phyloP scores from a whole-genome alignment of 768 basidiomycete species.

The Glaciozyma martinii region DNA sequence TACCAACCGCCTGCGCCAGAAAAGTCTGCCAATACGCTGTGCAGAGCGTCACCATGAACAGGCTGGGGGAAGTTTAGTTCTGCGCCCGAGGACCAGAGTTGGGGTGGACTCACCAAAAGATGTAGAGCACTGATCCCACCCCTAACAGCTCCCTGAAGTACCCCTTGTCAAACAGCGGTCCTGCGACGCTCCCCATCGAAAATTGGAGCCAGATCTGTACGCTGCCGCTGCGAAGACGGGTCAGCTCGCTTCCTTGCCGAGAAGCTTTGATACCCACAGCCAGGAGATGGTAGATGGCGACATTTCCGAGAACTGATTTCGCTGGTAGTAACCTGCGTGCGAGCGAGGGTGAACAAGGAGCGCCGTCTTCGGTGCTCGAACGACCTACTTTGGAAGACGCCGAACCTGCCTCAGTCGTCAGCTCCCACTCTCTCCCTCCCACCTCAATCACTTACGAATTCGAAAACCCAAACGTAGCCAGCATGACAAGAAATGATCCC shows the following conservation, averaged over 20 bases:
- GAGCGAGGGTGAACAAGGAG: neutral
- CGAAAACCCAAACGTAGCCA: neutral
- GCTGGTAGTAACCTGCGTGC: neutral
- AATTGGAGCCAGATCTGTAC: neutral
- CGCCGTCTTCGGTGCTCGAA: neutral
- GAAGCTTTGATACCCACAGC: neutral
- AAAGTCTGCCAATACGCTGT: neutral
- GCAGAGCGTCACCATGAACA: neutral
- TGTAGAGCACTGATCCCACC: neutral
- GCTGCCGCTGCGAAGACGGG: neutral
- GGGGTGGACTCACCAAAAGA: neutral
- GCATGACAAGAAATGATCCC: neutral
- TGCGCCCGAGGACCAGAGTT: neutral
- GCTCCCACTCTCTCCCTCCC: neutral
- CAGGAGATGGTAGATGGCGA: neutral
- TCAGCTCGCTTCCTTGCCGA: neutral
- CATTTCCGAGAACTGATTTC: neutral
- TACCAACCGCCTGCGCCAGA: neutral
- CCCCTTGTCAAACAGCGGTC: conserved; percentile 1
- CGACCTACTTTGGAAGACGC: conserved; percentile 1
- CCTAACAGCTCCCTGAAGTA: neutral
- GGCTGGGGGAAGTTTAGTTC: neutral
- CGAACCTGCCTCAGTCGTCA: neutral
- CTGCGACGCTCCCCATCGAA: neutral
- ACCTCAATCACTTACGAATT: neutral